Conservation (phyloP, 768 basidiomycete species). For the Tricholoma flavovirens region DNA sequence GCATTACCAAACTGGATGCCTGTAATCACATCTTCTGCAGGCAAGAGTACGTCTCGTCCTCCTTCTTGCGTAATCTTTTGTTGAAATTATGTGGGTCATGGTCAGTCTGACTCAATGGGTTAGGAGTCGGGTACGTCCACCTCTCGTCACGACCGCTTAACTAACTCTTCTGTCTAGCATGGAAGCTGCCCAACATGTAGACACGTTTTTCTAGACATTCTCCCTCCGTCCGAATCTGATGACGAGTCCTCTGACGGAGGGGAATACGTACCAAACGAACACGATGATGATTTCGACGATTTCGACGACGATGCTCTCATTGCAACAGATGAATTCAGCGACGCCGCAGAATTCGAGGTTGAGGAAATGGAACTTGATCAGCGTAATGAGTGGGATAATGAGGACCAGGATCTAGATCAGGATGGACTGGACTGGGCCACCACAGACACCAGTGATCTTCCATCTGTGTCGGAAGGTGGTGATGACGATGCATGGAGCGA, state of each 20-base stretch:
- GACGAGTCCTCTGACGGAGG: conserved; percentile 63
- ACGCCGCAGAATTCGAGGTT: conserved; percentile 32
- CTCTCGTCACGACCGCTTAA: background rate
- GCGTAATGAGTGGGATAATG: conserved; percentile 15
- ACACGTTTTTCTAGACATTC: conserved; percentile 50
- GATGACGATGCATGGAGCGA: conserved; percentile 9
- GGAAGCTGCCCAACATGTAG: conserved; percentile 70
- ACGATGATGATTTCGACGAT: conserved; percentile 37
- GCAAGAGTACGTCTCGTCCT: conserved; percentile 41
- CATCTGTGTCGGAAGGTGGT: conserved; percentile 20
- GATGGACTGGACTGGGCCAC: conserved; percentile 33
- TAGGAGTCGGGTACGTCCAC: conserved; percentile 38
- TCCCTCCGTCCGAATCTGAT: conserved; percentile 46
- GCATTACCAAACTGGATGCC: conserved; percentile 50
- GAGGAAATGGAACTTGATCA: conserved; percentile 32
- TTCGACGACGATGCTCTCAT: conserved; percentile 43
- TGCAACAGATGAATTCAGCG: conserved; percentile 38
- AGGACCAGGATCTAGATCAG: conserved; percentile 21
- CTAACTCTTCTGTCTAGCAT: conserved; percentile 37
- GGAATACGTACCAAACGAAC: conserved; percentile 54
- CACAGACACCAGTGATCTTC: conserved; percentile 38
- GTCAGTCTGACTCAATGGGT: conserved; percentile 65
- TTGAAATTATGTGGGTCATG: conserved; percentile 1
- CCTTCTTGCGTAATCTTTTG: background rate
- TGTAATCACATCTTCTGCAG: conserved; percentile 69